Evolutionary conservation across 495 filamentous ascomycete species (phyloP), one percentile per base, ranked within the genome.

Genomic region (Thermothielavioides terrestris): DNA sequence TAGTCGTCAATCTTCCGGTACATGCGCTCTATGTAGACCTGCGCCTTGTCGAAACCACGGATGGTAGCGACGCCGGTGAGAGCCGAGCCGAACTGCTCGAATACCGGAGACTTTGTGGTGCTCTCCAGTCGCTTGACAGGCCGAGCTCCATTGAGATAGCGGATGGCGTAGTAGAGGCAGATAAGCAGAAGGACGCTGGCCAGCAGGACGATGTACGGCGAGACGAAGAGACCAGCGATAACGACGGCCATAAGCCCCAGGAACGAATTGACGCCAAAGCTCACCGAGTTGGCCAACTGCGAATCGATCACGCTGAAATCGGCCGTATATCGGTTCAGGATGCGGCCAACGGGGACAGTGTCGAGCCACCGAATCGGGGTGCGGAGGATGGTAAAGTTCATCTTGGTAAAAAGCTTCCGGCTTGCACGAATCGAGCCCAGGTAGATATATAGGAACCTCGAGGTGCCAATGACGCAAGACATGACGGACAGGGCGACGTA

Each of bases 291-390:
- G 1, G 77, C 75, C 12, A 90, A 64, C 17, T 75, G 73, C 1
- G 77, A 80, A 61, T 91, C 87, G 25, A 89, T 72, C 2, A 75
- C 73, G 53, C 78, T 74, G 58, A 92, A 89, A 56, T 92, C 88
- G 5, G 83, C 74, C 0, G 85, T 86, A 49, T 91, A 90, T 6
- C 88, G 75, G 62, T 92, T 94, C 3, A 91, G 61, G 30, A 91
- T 80, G 21, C 86, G 78, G 2, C 88, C 88, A 0, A 86, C 67
- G 0, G 88, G 88, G 0, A 88, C 83, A 0, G 86, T 91, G 60
- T 94, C 88, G 10, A 91, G 70, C 84, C 86, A 94, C 39, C 82
- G 70, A 8, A 86, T 66, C 0, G 86, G 86, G 12, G 85, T 76
- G 7, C 82, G 79, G 0, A 92, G 72, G 14, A 94, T 75, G 3